These are phyloP conservation scores for Dendrothele bispora DNA, from an alignment of 768 basidiomycete genomes.

Conservation along the genomic window DNA sequence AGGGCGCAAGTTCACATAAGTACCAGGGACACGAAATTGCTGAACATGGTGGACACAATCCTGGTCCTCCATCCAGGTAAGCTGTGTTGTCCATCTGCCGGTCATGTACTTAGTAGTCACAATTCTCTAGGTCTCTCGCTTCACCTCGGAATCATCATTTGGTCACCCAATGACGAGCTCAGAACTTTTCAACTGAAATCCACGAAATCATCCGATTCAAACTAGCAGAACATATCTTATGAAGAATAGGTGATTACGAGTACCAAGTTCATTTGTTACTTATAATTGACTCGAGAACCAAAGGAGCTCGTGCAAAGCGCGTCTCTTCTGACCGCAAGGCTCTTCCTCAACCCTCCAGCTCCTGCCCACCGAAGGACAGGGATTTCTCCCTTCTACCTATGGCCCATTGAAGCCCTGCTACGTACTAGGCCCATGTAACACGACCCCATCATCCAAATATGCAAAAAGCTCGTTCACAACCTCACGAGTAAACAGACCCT, in stretches of 20 bases:
- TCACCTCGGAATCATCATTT: conserved; percentile 12
- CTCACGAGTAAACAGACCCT: conserved; percentile 30
- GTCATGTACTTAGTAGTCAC: background rate
- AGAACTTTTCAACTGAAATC: background rate
- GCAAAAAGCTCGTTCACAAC: conserved; percentile 20
- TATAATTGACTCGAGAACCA: conserved; percentile 20
- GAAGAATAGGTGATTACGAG: background rate
- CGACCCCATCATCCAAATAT: conserved; percentile 11
- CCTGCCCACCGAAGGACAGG: conserved; percentile 19
- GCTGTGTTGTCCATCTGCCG: background rate
- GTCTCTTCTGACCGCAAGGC: conserved; percentile 17
- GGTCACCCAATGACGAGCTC: conserved; percentile 8
- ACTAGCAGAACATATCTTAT: background rate
- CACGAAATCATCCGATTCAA: background rate
- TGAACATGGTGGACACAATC: conserved; percentile 43
- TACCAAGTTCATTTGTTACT: background rate
- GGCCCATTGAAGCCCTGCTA: conserved; percentile 34
- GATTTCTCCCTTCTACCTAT: conserved; percentile 35
- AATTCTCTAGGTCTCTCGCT: conserved; percentile 26
- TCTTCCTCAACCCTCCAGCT: conserved; percentile 23
- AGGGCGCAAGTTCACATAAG: too few relatives aligned
- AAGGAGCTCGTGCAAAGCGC: conserved; percentile 19
- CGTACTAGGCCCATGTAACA: conserved; percentile 12
- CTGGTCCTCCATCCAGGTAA: conserved; percentile 31
- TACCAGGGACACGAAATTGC: conserved; percentile 42